Evolutionary conservation across 495 filamentous ascomycete species (phyloP).

Genomic region (Penicillium diatomitis): DNA sequence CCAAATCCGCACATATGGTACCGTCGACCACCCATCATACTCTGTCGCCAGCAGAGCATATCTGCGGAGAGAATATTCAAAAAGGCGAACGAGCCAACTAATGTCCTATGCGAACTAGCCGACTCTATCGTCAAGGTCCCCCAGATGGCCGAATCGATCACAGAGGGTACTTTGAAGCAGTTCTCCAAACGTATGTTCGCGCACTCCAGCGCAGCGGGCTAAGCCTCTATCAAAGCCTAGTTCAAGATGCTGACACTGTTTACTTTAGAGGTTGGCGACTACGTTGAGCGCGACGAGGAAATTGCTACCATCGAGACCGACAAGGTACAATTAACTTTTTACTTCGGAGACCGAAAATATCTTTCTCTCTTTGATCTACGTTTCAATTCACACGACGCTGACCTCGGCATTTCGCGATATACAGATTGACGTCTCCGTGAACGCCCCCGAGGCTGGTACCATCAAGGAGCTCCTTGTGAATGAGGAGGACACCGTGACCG

Average conservation of each 20-base stretch:
- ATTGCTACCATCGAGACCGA: conserved; percentile 99
- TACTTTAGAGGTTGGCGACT: conserved; percentile 72
- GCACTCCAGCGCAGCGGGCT: not conserved
- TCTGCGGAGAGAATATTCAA: not conserved
- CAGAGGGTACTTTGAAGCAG: conserved; percentile 93
- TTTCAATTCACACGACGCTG: not conserved
- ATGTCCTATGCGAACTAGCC: conserved; percentile 35
- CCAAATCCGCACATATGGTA: conserved; percentile 36
- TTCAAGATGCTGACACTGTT: conserved; percentile 12
- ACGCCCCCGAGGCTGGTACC: conserved; percentile 83
- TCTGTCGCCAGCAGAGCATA: not conserved
- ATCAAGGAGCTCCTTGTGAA: conserved; percentile 88
- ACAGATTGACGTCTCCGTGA: conserved; percentile 91
- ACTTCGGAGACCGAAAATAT: not conserved
- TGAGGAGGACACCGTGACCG: conserved; percentile 91
- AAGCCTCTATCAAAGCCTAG: not conserved
- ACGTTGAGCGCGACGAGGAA: conserved; percentile 91
- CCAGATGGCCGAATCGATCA: conserved; percentile 98
- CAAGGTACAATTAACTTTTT: conserved; percentile 54
- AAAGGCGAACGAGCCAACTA: not conserved
- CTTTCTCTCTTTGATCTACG: not conserved
- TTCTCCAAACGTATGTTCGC: conserved; percentile 65
- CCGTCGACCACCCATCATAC: not conserved
- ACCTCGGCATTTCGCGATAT: conserved; percentile 7
- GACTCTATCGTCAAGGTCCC: conserved; percentile 88